A percentile compares a stretch with the other conserved stretches of the same genome.
These are phyloP conservation scores for Tolypocladium amazonense DNA, from an alignment of 2,329 filamentous ascomycete species.

Conservation along the genomic window DNA sequence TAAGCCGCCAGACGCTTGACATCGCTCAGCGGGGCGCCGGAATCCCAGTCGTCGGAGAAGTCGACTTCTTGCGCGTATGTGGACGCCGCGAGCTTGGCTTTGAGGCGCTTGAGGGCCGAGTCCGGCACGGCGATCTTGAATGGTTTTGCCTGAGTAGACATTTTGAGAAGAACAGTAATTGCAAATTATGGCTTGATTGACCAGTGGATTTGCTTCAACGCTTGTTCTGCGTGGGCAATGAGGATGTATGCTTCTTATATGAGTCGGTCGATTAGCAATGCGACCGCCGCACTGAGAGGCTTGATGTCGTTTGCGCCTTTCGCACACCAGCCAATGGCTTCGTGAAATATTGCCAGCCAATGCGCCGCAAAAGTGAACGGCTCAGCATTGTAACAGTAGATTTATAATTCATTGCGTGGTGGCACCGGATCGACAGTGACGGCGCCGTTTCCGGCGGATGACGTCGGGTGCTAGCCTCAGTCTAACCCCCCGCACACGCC, in stretches of 20 bases:
- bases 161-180: not conserved
- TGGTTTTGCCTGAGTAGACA: conserved; percentile 12
- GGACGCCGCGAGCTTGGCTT: conserved; percentile 18
- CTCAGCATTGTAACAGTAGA: not conserved
- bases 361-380: not conserved
- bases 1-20: conserved; percentile 23
- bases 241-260: not conserved
- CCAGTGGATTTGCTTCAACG: not conserved
- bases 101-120: conserved; percentile 15
- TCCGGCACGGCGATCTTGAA: conserved; percentile 25
- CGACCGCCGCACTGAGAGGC: not conserved
- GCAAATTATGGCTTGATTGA: not conserved
- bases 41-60: conserved; percentile 21
- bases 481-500: not conserved
- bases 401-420: not conserved
- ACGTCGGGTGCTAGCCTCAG: not conserved
- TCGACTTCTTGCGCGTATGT: conserved; percentile 17
- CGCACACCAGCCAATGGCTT: not conserved
- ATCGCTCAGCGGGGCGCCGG: conserved; percentile 20
- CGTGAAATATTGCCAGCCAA: not conserved
- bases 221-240: not conserved
- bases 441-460: not conserved
- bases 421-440: not conserved
- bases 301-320: not conserved
- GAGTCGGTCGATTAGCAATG: not conserved